Base-by-base conservation (phyloP, 257 asterid genomes). In the Salvia miltiorrhiza region DNA sequence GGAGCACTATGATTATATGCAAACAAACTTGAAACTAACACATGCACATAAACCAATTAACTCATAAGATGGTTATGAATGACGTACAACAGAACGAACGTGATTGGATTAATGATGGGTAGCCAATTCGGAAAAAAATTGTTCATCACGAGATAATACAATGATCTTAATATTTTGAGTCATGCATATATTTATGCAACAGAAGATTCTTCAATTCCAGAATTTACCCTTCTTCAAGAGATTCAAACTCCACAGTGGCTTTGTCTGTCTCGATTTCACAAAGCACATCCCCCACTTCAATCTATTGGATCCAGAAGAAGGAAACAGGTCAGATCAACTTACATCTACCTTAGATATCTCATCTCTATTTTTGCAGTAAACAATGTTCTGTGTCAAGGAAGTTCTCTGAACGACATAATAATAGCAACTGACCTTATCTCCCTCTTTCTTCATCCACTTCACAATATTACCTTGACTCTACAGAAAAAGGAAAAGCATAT, bases 201-300 rank as follows among this genome's bases (percentile, higher is more conserved):
- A 78, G 33, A 69, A 78, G 71, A 69, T 41, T 70, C 59, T 41
- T 70, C 59, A 72, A 54, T 76, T 40, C 33, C 30, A 67, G 62
- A 48, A 65, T 57, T 56, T 86, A 94, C 99, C 99, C 97, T 78
- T 94, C 99, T 77, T 94, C 99, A 43, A 89, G 97, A 78, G 90
- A 70, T 79, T 94, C 99, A 82, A 85, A 87, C 80, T 94, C 99
- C 70, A 94, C 83, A 13, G 99, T 94, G 72, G 99, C 99, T 81
- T 94, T 94, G 83, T 94, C 99, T 9, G 99, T 94, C 85, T 94
- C 99, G 57, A 94, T 94, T 76, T 86, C 97, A 58, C 99, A 94
- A 60, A 94, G 79, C 72, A 92, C 88, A 76, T 94, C 99, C 72
- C 99, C 98, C 79, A 80, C 95, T 78, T 85, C 90, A 60, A 94